A percentile compares a stretch with the other conserved stretches of the same genome.
Conservation (phyloP, 2,329 filamentous ascomycete genomes). For the Camillea tinctor region DNA sequence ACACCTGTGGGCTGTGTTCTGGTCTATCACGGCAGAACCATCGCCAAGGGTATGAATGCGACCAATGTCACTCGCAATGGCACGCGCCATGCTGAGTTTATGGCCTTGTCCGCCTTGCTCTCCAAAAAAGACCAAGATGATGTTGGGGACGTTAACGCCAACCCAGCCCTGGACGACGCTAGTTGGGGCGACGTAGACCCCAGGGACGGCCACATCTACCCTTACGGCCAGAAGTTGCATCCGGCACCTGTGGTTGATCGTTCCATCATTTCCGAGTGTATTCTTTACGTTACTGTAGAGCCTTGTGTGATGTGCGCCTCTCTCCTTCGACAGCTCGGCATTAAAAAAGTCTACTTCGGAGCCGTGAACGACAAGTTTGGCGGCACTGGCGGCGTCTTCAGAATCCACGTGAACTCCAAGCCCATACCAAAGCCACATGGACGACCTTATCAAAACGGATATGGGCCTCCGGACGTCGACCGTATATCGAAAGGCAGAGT, state of each 20-base stretch:
- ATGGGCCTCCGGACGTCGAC: conserved; percentile 28
- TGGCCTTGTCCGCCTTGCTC: conserved; percentile 67
- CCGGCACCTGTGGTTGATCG: conserved; percentile 59
- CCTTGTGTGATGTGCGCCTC: conserved; percentile 99
- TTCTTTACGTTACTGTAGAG: conserved; percentile 95
- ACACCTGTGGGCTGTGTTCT: conserved; percentile 97
- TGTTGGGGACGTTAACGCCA: conserved; percentile 19
- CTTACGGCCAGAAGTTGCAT: conserved; percentile 60
- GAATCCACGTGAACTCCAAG: conserved; percentile 67
- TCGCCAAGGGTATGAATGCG: conserved; percentile 93
- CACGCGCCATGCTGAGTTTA: conserved; percentile 92
- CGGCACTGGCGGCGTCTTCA: conserved; percentile 90
- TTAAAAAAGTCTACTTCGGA: conserved; percentile 90
- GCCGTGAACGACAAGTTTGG: conserved; percentile 97
- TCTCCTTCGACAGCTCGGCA: conserved; percentile 80
- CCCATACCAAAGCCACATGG: conserved; percentile 30
- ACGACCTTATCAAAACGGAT: conserved; percentile 32
- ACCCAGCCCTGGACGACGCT: conserved; percentile 37
- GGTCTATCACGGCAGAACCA: conserved; percentile 74
- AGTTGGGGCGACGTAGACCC: conserved; percentile 53
- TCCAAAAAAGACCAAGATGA: conserved; percentile 39
- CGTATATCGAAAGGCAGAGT: conserved; percentile 39
- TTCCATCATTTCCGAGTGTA: conserved; percentile 66
- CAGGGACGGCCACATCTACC: conserved; percentile 55
- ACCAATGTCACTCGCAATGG: conserved; percentile 90